Evolutionary conservation across 371 early-diverging fungal genomes (phyloP).

Genomic region (Haplosporangium sp.): DNA sequence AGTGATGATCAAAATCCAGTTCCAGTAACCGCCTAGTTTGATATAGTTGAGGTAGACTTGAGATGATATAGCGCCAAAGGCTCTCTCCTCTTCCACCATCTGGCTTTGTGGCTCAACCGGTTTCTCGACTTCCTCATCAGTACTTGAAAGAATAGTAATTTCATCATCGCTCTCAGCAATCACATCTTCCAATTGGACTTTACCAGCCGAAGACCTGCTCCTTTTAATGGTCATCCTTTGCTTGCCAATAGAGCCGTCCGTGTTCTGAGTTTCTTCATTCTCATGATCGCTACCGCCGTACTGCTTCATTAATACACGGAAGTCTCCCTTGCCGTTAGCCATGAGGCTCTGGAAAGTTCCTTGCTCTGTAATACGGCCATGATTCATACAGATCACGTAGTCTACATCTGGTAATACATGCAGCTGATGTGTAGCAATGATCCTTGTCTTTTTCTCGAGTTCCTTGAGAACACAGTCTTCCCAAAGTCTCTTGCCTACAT

Average conservation of each 20-base stretch:
- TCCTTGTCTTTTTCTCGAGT: conserved; percentile 54
- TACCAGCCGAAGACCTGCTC: conserved; percentile 30
- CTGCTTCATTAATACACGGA: conserved; percentile 60
- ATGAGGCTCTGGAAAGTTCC: conserved; percentile 64
- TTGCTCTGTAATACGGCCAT: conserved; percentile 68
- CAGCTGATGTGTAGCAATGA: conserved; percentile 63
- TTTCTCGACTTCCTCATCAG: conserved; percentile 22
- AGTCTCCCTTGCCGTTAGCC: conserved; percentile 54
- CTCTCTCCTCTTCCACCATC: conserved; percentile 56
- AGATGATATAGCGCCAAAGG: conserved; percentile 44
- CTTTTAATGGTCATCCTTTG: conserved; percentile 11
- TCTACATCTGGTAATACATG: conserved; percentile 62
- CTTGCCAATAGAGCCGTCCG: background rate
- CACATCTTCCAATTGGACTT: conserved; percentile 56
- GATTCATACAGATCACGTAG: conserved; percentile 67
- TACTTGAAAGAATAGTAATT: conserved; percentile 26
- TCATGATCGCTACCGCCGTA: conserved; percentile 59
- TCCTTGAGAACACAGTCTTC: conserved; percentile 58
- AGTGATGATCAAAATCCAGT: conserved; percentile 20
- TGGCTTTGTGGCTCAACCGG: conserved; percentile 17
- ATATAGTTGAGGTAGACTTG: conserved; percentile 54
- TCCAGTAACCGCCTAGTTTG: conserved; percentile 26
- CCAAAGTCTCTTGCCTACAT: conserved; percentile 63
- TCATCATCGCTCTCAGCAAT: conserved; percentile 68
- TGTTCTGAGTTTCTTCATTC: background rate